phyloP scores from a whole-genome alignment of 1,284 basidiomycete genomes.

The Ustilago esculenta region DNA sequence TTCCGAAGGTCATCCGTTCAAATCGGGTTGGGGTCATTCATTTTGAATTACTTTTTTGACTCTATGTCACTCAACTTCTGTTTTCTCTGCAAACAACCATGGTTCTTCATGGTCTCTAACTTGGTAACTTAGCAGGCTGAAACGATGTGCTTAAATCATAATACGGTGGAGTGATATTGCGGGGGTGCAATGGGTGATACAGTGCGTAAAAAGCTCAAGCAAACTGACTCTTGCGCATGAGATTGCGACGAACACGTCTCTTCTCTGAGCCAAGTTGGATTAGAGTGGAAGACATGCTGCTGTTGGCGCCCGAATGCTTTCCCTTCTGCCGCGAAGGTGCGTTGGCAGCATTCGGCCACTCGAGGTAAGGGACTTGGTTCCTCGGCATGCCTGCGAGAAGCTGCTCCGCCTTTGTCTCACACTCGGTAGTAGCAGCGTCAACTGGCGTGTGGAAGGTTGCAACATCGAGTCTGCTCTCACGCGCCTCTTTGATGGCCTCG shows the following conservation, averaged over 20 bases:
- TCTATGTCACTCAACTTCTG: too few species aligned
- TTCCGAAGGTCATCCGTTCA: slow-evolving; percentile 54
- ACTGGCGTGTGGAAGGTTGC: too few species aligned
- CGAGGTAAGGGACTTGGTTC: slow-evolving; percentile 80
- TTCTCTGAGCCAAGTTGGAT: slow-evolving; percentile 74
- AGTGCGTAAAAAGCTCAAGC: slow-evolving; percentile 8
- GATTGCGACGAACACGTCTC: slow-evolving; percentile 80
- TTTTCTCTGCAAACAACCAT: too few species aligned
- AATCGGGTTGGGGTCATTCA: slow-evolving; percentile 46
- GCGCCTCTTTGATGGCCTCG: slow-evolving; percentile 61
- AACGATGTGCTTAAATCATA: too few species aligned
- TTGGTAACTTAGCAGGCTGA: too few species aligned
- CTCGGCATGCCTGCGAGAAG: slow-evolving; percentile 73
- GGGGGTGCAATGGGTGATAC: too few species aligned
- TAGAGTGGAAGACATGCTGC: background rate
- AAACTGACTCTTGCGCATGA: slow-evolving; percentile 74
- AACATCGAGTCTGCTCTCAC: slow-evolving; percentile 34
- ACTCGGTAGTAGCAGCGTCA: too few species aligned
- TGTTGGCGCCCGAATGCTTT: background rate
- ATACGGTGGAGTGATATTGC: too few species aligned
- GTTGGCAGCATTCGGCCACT: slow-evolving; percentile 76
- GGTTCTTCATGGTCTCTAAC: too few species aligned
- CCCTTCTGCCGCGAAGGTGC: slow-evolving; percentile 18
- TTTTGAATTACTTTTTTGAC: slow-evolving; percentile 10
- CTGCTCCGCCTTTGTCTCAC: background rate